Conservation (phyloP, 2,329 filamentous ascomycete genomes). For the Tolypocladium tropicale region DNA sequence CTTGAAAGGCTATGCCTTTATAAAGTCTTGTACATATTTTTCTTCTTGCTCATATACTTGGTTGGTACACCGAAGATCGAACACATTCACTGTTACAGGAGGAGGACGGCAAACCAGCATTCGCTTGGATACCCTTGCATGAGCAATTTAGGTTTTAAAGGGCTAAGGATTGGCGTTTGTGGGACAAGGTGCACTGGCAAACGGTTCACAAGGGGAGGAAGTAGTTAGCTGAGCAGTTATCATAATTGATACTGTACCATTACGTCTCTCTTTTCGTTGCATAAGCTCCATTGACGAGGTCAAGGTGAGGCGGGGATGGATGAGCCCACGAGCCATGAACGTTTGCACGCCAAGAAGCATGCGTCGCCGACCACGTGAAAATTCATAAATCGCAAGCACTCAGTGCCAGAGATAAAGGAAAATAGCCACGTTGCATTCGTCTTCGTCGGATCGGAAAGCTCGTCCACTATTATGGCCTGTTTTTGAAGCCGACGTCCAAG, state of each 20-base stretch:
- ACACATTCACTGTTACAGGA: slow-evolving; percentile 5
- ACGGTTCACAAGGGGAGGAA: not conserved
- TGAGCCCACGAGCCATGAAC: too few species aligned
- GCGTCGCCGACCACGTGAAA: too few species aligned
- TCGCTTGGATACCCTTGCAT: slow-evolving; percentile 23
- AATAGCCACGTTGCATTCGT: not conserved
- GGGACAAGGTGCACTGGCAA: slow-evolving; percentile 4
- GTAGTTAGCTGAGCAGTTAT: not conserved
- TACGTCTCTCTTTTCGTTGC: not conserved
- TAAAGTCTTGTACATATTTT: slow-evolving; percentile 7
- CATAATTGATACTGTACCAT: not conserved
- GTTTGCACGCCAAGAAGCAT: too few species aligned
- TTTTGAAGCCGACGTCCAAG: not conserved
- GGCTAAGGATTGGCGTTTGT: slow-evolving; percentile 16
- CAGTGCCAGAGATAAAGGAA: not conserved
- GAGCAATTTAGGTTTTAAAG: slow-evolving; percentile 14
- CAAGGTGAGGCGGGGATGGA: too few species aligned
- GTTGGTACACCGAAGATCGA: not conserved
- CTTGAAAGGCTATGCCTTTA: not conserved
- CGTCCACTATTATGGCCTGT: not conserved
- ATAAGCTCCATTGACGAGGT: not conserved
- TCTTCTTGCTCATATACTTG: slow-evolving; percentile 3
- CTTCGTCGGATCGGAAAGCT: not conserved
- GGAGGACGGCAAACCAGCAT: slow-evolving; percentile 8
- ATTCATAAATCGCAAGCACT: too few species aligned